A percentile compares a stretch with the other conserved stretches of the same genome.
phyloP scores from a whole-genome alignment of 2,329 filamentous ascomycete genomes.

The Huntiella decipiens region DNA sequence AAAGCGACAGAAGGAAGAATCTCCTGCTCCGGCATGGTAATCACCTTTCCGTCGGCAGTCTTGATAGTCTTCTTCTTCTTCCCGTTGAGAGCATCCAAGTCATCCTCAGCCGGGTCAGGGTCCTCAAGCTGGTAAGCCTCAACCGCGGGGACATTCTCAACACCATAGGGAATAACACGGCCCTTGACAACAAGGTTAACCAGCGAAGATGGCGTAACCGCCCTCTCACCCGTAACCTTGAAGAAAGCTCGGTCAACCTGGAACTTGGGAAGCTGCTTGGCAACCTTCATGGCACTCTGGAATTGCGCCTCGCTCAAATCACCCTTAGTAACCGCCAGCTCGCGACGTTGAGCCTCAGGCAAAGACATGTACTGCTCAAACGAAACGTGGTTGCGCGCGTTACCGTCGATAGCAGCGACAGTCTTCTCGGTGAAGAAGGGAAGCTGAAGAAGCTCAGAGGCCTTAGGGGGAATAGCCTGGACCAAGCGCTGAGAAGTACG shows the following conservation, averaged over 20 bases:
- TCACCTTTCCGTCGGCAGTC: conserved; percentile 36
- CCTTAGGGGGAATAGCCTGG: conserved; percentile 67
- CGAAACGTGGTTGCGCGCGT: conserved; percentile 53
- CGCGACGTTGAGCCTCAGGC: conserved; percentile 53
- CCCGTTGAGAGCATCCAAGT: conserved; percentile 67
- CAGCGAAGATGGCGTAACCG: conserved; percentile 77
- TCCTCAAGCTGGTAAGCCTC: conserved; percentile 71
- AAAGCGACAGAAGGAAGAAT: conserved; percentile 71
- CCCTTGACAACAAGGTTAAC: conserved; percentile 92
- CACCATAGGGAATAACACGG: conserved; percentile 77
- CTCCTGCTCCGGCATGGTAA: conserved; percentile 39
- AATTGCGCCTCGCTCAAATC: conserved; percentile 64
- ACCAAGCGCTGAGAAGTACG: conserved; percentile 69
- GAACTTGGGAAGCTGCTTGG: conserved; percentile 66
- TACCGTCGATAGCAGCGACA: conserved; percentile 50
- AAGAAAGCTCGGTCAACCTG: conserved; percentile 88
- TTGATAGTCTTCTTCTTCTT: conserved; percentile 52
- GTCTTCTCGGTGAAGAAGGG: conserved; percentile 61
- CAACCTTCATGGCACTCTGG: conserved; percentile 52
- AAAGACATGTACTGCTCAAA: conserved; percentile 81
- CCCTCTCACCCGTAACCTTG: conserved; percentile 90
- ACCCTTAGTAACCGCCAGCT: conserved; percentile 47
- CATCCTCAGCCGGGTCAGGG: conserved; percentile 79
- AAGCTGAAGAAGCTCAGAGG: conserved; percentile 78
- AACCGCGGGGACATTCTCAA: conserved; percentile 52